Evolutionary conservation across 2,329 filamentous ascomycete genomes (phyloP).

Genomic region (Aspergillus versicolor): DNA sequence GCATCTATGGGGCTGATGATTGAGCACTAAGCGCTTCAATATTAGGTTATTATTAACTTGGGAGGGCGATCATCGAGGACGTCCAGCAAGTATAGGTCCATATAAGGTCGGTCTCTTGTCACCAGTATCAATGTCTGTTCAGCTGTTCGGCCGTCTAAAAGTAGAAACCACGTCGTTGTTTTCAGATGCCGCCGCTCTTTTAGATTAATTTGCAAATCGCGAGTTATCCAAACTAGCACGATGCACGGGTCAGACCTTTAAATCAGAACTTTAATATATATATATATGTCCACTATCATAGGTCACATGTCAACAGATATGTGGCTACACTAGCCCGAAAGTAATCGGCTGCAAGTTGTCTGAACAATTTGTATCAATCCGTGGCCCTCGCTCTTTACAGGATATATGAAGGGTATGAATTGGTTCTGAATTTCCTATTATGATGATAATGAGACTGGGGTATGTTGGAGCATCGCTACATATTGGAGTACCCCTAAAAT

Average conservation of each 20-base stretch:
- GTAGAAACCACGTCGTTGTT: background rate
- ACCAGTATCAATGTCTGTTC: background rate
- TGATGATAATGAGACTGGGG: background rate
- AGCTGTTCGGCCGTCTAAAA: background rate
- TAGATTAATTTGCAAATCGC: no score
- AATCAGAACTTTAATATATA: no score
- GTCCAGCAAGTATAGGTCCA: background rate
- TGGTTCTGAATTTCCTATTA: background rate
- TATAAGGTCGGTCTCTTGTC: background rate
- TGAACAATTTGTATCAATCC: no score
- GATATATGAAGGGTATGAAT: no score
- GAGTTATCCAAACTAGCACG: no score
- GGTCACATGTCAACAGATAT: no score
- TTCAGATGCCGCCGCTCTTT: no score
- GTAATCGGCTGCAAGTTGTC: no score
- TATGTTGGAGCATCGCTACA: background rate
- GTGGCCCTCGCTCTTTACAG: no score
- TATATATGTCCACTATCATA: no score
- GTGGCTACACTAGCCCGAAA: no score
- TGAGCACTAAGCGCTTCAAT: slow-evolving; percentile 9
- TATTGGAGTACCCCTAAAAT: background rate
- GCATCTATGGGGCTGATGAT: slow-evolving; percentile 3
- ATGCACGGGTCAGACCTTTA: no score
- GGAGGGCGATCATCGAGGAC: slow-evolving; percentile 17
- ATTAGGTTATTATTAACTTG: slow-evolving; percentile 13